phyloP scores from a whole-genome alignment of 441 rosid species.

The Aquilaria agallochum region DNA sequence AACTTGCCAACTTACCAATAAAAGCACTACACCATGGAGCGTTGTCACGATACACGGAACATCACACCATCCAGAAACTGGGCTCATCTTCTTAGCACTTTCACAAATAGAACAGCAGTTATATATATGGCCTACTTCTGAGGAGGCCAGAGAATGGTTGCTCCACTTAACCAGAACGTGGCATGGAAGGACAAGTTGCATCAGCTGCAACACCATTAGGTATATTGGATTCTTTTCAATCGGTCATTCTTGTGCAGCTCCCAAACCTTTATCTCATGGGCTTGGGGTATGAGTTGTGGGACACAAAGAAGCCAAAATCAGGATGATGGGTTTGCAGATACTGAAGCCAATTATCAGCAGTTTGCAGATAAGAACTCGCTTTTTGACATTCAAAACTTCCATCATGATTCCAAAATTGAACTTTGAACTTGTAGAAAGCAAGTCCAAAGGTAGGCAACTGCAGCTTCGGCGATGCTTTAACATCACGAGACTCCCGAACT shows the following conservation, averaged over 20 bases:
- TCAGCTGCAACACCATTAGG: slow-evolving; percentile 5
- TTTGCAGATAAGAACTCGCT: slow-evolving; percentile 26
- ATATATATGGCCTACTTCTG: neutral
- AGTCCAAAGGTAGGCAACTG: slow-evolving; percentile 33
- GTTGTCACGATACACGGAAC: too few relatives aligned
- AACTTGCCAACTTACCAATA: too few relatives aligned
- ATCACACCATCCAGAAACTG: neutral
- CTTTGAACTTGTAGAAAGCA: slow-evolving; percentile 35
- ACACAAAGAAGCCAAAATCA: slow-evolving; percentile 46
- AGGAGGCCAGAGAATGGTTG: too few relatives aligned
- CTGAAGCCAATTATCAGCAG: slow-evolving; percentile 53
- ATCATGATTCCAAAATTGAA: slow-evolving; percentile 29
- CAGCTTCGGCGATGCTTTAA: slow-evolving; percentile 20
- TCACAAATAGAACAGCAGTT: neutral
- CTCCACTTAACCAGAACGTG: too few relatives aligned
- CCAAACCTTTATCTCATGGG: slow-evolving; percentile 16
- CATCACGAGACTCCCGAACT: slow-evolving; percentile 18
- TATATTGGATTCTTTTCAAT: neutral
- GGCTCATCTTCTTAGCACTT: slow-evolving; percentile 1
- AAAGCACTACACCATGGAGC: too few relatives aligned
- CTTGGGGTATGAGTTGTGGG: slow-evolving; percentile 26
- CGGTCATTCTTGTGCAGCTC: too few relatives aligned
- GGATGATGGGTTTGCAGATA: slow-evolving; percentile 40
- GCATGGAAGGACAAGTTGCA: too few relatives aligned
- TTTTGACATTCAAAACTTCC: slow-evolving; percentile 30